phyloP scores from a whole-genome alignment of 257 asterid genomes.

The Thymus mandschuricus region DNA sequence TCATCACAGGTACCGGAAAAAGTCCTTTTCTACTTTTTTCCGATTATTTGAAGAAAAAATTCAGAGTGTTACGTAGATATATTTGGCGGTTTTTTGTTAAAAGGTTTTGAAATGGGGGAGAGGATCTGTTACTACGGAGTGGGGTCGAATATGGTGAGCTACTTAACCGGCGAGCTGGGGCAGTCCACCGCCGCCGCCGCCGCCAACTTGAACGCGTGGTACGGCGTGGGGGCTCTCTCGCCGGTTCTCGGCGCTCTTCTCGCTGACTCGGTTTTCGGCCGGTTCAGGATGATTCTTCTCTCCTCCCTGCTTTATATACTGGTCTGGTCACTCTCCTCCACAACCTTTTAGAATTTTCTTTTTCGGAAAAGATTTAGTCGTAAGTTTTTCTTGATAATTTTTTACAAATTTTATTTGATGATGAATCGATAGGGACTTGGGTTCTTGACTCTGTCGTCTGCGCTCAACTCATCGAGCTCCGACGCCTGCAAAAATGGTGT shows the following conservation, averaged over 20 bases:
- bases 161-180: conserved; percentile 24
- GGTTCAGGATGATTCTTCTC: conserved; percentile 15
- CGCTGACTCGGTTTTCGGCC: conserved; percentile 30
- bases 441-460: conserved; percentile 27
- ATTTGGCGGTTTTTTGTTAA: background rate
- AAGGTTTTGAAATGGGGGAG: conserved; percentile 31
- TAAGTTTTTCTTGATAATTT: no score
- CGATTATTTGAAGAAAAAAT: no score
- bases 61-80: no score
- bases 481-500: conserved; percentile 30
- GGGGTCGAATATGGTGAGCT: conserved; percentile 31
- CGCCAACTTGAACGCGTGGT: conserved; percentile 28
- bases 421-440: conserved; percentile 39
- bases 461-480: conserved; percentile 32
- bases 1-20: conserved; percentile 31
- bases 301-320: conserved; percentile 20
- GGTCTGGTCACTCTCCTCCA: conserved; percentile 8
- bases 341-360: no score
- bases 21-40: no score
- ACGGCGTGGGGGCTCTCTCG: conserved; percentile 32
- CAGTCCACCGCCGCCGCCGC: conserved; percentile 35
- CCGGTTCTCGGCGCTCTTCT: conserved; percentile 29
- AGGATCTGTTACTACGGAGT: conserved; percentile 23
- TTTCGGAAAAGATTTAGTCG: no score
- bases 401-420: no score